Base-by-base conservation (phyloP, 495 filamentous ascomycete species). In the Penicillium canescens region DNA sequence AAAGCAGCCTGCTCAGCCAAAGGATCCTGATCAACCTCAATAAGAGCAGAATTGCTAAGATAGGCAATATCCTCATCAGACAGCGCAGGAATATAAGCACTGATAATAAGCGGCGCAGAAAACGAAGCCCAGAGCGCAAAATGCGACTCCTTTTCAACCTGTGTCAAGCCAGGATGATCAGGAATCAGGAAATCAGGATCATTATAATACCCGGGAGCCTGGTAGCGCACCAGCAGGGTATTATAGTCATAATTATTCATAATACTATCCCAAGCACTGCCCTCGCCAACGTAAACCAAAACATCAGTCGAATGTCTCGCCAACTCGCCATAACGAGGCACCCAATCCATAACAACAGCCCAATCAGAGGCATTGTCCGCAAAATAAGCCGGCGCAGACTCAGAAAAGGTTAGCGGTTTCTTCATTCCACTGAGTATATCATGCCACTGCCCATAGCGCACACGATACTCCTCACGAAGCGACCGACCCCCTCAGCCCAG, bases 141-240 rank as follows among this genome's bases (percentile, higher is more conserved):
- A 31, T 77, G 74, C 8, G 70, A 70, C 35, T 58, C 60, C 53
- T 74, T 74, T 44, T 78, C 74, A 21, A 61, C 62, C 20, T 66
- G 31, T 0, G 59, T 61, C 12, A 78, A 57, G 3, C 66, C 67
- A 1, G 65, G 69, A 43, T 74, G 68, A 39, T 74, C 74, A 0
- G 71, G 58, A 45, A 74, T 75, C 47, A 78, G 35, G 42, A 78
- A 75, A 46, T 78, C 74, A 4, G 73, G 72, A 46, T 78, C 74
- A 47, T 75, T 74, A 37, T 67, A 76, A 43, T 73, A 75, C 6
- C 73, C 73, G 3, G 71, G 70, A n/a, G 56, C 49, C 47, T 77
- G 73, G 55, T 73, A 76, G 37, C 73, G 70, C 34, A 65, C 63
- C 4, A 77, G 47, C 35, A 66, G 71, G 7, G 68, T 60, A 28